Conservation (phyloP, 768 basidiomycete genomes). For the Kockovaella imperatae region DNA sequence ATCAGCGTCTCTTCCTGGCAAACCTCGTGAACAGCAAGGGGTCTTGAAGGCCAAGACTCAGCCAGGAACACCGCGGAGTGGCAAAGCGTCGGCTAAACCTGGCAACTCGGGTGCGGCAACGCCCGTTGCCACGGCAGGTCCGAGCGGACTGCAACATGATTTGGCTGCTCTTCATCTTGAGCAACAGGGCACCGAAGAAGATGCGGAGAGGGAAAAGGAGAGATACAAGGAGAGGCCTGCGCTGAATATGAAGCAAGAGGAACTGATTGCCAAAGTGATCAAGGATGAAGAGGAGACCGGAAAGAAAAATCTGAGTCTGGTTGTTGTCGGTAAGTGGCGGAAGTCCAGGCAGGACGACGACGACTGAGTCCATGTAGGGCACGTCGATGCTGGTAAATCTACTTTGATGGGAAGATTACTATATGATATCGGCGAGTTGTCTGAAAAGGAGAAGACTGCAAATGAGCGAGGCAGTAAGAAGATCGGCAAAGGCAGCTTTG, state of each 20-base stretch:
- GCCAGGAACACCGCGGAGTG: conserved; percentile 17
- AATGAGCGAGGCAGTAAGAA: conserved; percentile 86
- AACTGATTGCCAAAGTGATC: conserved; percentile 71
- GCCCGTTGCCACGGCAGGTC: conserved; percentile 6
- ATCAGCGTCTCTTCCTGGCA: conserved; percentile 31
- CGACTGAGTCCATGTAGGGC: conserved; percentile 53
- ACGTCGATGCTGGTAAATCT: conserved; percentile 98
- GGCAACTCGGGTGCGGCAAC: conserved; percentile 15
- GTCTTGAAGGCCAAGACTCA: conserved; percentile 9
- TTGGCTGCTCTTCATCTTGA: conserved; percentile 64
- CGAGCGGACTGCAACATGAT: conserved; percentile 57
- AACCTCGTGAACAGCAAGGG: neutral
- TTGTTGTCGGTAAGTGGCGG: conserved; percentile 69
- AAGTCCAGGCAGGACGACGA: neutral
- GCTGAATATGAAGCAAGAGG: conserved; percentile 64
- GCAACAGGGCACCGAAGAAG: conserved; percentile 48
- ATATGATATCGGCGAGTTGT: conserved; percentile 81
- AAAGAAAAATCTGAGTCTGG: conserved; percentile 70
- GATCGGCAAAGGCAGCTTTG: conserved; percentile 88
- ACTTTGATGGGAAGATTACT: conserved; percentile 91
- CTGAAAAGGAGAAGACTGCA: conserved; percentile 70
- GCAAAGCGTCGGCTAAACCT: conserved; percentile 9
- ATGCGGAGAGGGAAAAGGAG: conserved; percentile 29
- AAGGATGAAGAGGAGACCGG: conserved; percentile 48
- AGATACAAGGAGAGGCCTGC: conserved; percentile 50